A percentile compares a stretch with the other conserved stretches of the same genome.
phyloP scores from a whole-genome alignment of 177 flowering plant genomes.

The Vitis hybrid region DNA sequence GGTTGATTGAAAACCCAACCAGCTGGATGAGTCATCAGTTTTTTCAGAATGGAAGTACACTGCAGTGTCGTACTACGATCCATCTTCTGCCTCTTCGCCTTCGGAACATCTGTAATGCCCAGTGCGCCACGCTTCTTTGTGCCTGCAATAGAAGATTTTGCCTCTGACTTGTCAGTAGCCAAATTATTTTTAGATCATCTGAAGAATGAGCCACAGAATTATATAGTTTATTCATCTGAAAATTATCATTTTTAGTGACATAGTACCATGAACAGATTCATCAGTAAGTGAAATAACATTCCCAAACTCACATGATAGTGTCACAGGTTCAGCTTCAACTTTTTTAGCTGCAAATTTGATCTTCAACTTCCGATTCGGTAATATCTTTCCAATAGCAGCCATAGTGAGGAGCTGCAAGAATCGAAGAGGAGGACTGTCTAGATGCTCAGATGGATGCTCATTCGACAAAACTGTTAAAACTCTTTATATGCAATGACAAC shows the following conservation, averaged over 20 bases:
- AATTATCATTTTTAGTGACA: constrained; percentile 6
- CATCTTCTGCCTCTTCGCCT: constrained; percentile 57
- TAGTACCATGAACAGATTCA: constrained; percentile 7
- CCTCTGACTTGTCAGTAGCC: constrained; percentile 8
- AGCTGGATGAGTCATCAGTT: constrained; percentile 48
- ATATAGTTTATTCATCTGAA: constrained; percentile 1
- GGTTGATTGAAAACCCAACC: constrained; percentile 64
- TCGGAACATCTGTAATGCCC: constrained; percentile 25
- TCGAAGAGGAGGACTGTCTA: no score
- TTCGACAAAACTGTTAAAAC: no score
- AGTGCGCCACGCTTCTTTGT: constrained; percentile 42
- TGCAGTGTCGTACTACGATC: constrained; percentile 38
- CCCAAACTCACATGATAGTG: constrained; percentile 15
- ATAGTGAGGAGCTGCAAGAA: constrained; percentile 11
- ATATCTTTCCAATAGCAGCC: constrained; percentile 28
- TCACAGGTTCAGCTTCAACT: constrained; percentile 20
- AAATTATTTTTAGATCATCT: not conserved
- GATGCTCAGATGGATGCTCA: no score
- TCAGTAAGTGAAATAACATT: constrained; percentile 5
- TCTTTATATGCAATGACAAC: no score
- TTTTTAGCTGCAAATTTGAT: constrained; percentile 33
- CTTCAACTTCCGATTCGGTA: constrained; percentile 31
- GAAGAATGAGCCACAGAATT: not conserved
- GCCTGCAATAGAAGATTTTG: constrained; percentile 15
- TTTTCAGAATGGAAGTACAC: constrained; percentile 55